These are phyloP conservation scores for Penicillium sp. DNA, from an alignment of 2,329 filamentous ascomycete species.

Conservation along the genomic window DNA sequence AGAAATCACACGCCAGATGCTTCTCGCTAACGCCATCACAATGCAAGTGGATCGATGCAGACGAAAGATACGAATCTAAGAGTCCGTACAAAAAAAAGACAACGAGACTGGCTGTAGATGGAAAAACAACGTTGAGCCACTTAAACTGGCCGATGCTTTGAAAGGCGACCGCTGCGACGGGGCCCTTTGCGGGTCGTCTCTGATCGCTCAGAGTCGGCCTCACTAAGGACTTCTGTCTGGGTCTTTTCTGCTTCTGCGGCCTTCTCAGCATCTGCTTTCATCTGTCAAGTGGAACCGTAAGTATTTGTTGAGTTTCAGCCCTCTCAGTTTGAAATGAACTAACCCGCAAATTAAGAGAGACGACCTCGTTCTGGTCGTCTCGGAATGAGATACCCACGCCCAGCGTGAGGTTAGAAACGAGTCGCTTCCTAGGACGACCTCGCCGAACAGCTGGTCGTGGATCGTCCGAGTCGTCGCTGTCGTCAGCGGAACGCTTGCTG, in stretches of 20 bases:
- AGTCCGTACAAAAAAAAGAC: slow-evolving; percentile 1
- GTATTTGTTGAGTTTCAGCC: not conserved
- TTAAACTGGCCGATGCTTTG: slow-evolving; percentile 15
- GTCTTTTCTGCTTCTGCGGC: slow-evolving; percentile 9
- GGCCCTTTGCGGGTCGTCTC: slow-evolving; percentile 6
- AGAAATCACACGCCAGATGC: slow-evolving; percentile 11
- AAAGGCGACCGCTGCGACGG: slow-evolving; percentile 22
- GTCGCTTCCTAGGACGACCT: slow-evolving; percentile 30
- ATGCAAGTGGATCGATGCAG: slow-evolving; percentile 25
- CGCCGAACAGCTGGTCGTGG: slow-evolving; percentile 30
- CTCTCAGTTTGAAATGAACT: slow-evolving; percentile 3
- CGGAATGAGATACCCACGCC: slow-evolving; percentile 39
- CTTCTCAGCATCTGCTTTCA: slow-evolving; percentile 20
- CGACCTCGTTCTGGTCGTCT: slow-evolving; percentile 39
- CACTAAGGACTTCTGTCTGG: not conserved
- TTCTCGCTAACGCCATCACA: slow-evolving; percentile 20
- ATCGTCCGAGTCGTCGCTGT: slow-evolving; percentile 39
- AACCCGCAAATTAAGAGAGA: slow-evolving; percentile 37
- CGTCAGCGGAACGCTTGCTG: slow-evolving; percentile 44
- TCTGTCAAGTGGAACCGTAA: slow-evolving; percentile 1
- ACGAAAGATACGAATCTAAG: slow-evolving; percentile 14
- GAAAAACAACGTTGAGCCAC: not conserved
- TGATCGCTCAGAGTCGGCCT: slow-evolving; percentile 7
- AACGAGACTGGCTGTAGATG: not conserved
- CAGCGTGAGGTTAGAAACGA: slow-evolving; percentile 37